Conservation (phyloP, 768 basidiomycete genomes). For the Agrocybe chaxingu region DNA sequence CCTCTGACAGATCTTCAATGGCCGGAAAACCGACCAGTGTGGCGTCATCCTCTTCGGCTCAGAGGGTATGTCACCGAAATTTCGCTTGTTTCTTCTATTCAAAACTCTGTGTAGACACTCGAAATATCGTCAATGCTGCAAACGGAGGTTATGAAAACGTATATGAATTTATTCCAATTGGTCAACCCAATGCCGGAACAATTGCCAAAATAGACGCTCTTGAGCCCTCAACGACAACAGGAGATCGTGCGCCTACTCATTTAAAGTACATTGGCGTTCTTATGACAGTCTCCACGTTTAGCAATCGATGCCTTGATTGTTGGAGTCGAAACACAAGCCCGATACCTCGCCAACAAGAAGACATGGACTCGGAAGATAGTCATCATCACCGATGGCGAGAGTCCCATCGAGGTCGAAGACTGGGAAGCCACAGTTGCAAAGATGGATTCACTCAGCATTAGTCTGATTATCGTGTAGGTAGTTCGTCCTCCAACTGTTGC, state of each 20-base stretch:
- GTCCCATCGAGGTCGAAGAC: conserved; percentile 66
- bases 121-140: conserved; percentile 58
- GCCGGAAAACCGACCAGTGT: conserved; percentile 91
- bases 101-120: conserved; percentile 43
- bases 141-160: conserved; percentile 75
- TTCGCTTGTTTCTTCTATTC: neutral
- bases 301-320: conserved; percentile 90
- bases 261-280: neutral
- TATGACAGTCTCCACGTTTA: conserved; percentile 19
- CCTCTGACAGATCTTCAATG: conserved; percentile 72
- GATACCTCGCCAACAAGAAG: conserved; percentile 65
- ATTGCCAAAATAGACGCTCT: conserved; percentile 65
- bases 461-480: conserved; percentile 68
- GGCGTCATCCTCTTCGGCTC: conserved; percentile 89
- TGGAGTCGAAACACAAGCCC: conserved; percentile 73
- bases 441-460: conserved; percentile 56
- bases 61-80: conserved; percentile 44
- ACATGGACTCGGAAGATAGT: conserved; percentile 85
- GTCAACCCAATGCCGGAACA: conserved; percentile 60
- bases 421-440: conserved; percentile 69
- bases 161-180: conserved; percentile 65
- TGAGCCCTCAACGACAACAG: conserved; percentile 48
- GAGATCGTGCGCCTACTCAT: conserved; percentile 56
- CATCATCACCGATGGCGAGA: conserved; percentile 84
- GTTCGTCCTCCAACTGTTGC: neutral